phyloP scores from a whole-genome alignment of 257 asterid genomes.

The Penstemon barbatus region DNA sequence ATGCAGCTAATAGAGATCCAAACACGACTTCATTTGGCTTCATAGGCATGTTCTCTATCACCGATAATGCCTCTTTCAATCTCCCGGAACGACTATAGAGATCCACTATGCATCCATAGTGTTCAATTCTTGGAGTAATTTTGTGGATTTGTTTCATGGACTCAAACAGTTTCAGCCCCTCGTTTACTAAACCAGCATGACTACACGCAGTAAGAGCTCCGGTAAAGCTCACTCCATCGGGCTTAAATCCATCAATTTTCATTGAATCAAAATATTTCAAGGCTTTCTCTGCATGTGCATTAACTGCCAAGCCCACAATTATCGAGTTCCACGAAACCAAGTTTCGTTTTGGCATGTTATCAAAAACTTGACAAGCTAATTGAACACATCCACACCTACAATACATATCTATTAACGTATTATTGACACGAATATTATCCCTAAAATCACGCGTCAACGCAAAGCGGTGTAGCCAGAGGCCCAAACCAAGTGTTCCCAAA shows the following conservation, averaged over 20 bases:
- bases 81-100: constrained; percentile 75
- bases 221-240: constrained; percentile 76
- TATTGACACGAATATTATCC: constrained; percentile 48
- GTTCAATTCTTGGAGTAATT: constrained; percentile 64
- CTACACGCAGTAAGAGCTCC: constrained; percentile 86
- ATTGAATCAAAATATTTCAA: constrained; percentile 46
- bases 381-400: constrained; percentile 72
- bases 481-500: constrained; percentile 67
- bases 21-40: constrained; percentile 65
- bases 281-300: constrained; percentile 58
- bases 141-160: constrained; percentile 47
- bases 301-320: constrained; percentile 70
- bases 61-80: constrained; percentile 55
- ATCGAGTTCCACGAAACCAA: constrained; percentile 81
- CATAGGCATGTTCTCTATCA: constrained; percentile 61
- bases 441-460: constrained; percentile 33
- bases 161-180: constrained; percentile 52
- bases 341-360: constrained; percentile 50
- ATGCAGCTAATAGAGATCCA: constrained; percentile 73
- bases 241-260: constrained; percentile 51
- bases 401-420: constrained; percentile 73
- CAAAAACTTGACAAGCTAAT: constrained; percentile 63
- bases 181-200: constrained; percentile 63
- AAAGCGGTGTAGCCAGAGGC: constrained; percentile 68
- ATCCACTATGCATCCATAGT: constrained; percentile 78